Evolutionary conservation across 176 grass and related monocot species (phyloP), one percentile per base, ranked within the genome.

Genomic region (Thinopyrum elongatum): DNA sequence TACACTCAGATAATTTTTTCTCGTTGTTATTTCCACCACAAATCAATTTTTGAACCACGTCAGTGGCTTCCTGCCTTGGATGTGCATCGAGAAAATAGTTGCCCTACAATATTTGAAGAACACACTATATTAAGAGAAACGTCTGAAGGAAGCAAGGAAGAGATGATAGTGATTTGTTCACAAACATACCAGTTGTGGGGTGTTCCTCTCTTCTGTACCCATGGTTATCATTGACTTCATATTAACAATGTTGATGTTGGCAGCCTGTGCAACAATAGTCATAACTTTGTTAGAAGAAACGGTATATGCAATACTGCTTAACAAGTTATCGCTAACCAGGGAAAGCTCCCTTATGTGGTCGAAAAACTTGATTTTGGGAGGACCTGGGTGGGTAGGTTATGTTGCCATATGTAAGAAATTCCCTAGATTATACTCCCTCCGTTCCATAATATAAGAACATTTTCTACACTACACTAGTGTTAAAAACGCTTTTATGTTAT

Each of bases 21-120:
- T 90, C 82, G 12, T 71, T 77, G 75, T 7, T 51, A 17, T 46
- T n/a, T 72, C 29, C 87, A 63, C 21, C 84, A 41, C 47, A 77
- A 57, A 77, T 65, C 28, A 19, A 14, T 88, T 86, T 68, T 53
- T 86, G 87, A 83, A 58, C 67, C 41, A 12, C 41, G 11, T 65
- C 31, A 0, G 66, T 84, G 29, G 1, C n/a, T 77, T 71, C 81
- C 33, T 90, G 86, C 83, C 33, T 41, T 23, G 79, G 77, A 88
- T 61, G 47, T 47, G 64, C 47, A n/a, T 61, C 36, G 47, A 39
- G 41, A 35, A 85, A 73, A 78, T 85, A 88, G 41, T 86, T 84
- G 66, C 51, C 70, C 90, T 94, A 81, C 49, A 74, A 25, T 58
- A 73, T 82, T 75, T 59, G 60, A 83, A 80, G 28, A 91, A 78